Percentiles rank a stretch among this genome's conserved stretches.
phyloP scores from a whole-genome alignment of 129 eudicot genomes.

The Lactuca sativa region DNA sequence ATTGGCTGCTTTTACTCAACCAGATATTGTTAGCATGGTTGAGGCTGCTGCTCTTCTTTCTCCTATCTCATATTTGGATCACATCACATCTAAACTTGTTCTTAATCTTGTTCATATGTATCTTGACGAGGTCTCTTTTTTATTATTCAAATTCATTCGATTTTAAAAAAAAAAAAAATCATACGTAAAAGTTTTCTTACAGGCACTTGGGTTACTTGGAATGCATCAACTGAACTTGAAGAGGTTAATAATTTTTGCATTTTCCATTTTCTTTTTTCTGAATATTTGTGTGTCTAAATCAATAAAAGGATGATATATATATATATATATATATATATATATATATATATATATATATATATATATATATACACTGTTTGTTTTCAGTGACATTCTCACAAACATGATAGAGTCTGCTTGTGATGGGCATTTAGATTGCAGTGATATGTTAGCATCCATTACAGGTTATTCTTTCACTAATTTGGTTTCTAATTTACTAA shows the following conservation, averaged over 20 bases:
- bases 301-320: no score
- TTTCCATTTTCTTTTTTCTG: not conserved
- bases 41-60: conserved; percentile 91
- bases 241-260: conserved; percentile 44
- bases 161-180: conserved; percentile 9
- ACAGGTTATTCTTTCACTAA: conserved; percentile 57
- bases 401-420: no score
- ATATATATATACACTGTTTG: no score
- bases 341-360: no score
- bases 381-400: no score
- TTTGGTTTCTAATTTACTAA: not conserved
- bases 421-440: conserved; percentile 52
- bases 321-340: no score
- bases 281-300: not conserved
- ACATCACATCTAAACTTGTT: conserved; percentile 75
- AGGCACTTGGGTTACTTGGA: conserved; percentile 74
- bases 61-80: conserved; percentile 92
- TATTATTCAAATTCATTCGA: conserved; percentile 7
- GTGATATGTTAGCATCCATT: conserved; percentile 60
- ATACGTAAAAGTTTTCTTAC: conserved; percentile 11
- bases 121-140: conserved; percentile 65
- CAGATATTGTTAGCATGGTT: conserved; percentile 70
- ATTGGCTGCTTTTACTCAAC: conserved; percentile 88
- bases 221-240: conserved; percentile 87
- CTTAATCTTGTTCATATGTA: conserved; percentile 61